Base-by-base conservation (phyloP, 192 early-diverging fungal species). In the Jimgerdemannia flammicorona region DNA sequence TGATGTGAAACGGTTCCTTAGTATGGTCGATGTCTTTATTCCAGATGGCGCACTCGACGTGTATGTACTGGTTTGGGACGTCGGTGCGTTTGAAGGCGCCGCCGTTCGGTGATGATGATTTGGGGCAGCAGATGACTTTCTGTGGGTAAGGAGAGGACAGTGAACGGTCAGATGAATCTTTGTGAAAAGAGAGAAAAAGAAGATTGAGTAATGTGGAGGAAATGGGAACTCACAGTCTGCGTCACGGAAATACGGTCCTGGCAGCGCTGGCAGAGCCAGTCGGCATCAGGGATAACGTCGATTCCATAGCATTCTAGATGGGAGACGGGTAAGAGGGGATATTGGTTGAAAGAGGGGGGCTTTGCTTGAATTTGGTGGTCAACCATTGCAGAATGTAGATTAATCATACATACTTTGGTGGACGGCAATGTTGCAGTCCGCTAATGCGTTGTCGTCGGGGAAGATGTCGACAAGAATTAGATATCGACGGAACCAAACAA, bases 261-360 rank as follows among this genome's bases (percentile, higher is more conserved):
- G 59, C 86, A 87, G 41, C 84, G 64, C 64, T 87, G 80, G 64
- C 86, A 87, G 67, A 76, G 84, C 86, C 86, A 87, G 44, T 84
- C 78, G 40, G 79, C 86, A 40, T 79, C 72, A 4, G 86, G 86
- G 9, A 87, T 71, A 4, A 73, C 79, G 7, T 72, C 69, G 3
- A 87, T 76, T 39, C 78, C 79, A 67, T 87, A 87, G 20, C 86
- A 87, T 1, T 72, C 81, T 82, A 74, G n/a, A 41, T 64, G 43
- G 69, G 40, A 40, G 43, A 69, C n/a, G 71, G 44, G 3, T 20
- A 44, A 71, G 7, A 42, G 20, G 40, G 59, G 39, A 44, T 64
- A 64, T n/a, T 3, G 42, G 29, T 43, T 14, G 39, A 40, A 42
- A 42, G 67, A 42, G 17, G 6, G 17, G 41, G 67, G 39, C 17